Conservation (phyloP, 768 basidiomycete species). For the Lactifluus subvellereus region DNA sequence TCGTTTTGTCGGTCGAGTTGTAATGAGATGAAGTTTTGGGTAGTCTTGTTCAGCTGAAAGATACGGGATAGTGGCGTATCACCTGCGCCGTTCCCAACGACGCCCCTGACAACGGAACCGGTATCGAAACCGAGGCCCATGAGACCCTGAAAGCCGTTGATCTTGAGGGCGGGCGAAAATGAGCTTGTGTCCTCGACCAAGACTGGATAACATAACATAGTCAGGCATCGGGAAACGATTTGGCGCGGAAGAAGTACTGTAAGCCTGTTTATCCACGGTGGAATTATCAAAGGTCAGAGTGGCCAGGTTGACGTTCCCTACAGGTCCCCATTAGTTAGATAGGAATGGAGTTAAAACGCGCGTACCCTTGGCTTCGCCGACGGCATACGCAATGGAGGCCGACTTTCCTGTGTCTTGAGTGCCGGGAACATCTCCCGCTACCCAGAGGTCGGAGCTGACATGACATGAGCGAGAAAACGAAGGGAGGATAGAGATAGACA, state of each 20-base stretch:
- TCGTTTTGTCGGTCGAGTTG: constrained; percentile 57
- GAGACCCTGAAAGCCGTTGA: constrained; percentile 64
- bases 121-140: constrained; percentile 75
- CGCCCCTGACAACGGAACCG: constrained; percentile 57
- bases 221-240: neutral
- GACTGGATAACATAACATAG: constrained; percentile 36
- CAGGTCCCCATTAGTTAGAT: neutral
- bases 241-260: constrained; percentile 40
- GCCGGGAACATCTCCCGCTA: constrained; percentile 43
- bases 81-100: constrained; percentile 43
- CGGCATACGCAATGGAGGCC: constrained; percentile 57
- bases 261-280: constrained; percentile 59
- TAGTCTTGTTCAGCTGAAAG: constrained; percentile 52
- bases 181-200: constrained; percentile 56
- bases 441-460: constrained; percentile 72
- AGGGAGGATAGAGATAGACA: constrained; percentile 9
- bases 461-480: constrained; percentile 8
- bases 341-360: neutral
- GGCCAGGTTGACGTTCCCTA: constrained; percentile 53
- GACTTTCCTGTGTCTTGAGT: constrained; percentile 52
- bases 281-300: constrained; percentile 50
- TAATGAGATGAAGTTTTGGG: constrained; percentile 62
- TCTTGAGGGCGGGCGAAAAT: constrained; percentile 54
- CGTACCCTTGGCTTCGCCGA: constrained; percentile 58
- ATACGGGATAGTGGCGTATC: constrained; percentile 60